Evolutionary conservation across 2,329 filamentous ascomycete species (phyloP), one percentile per base, ranked within the genome.

Genomic region (Coniochaeta sp.): DNA sequence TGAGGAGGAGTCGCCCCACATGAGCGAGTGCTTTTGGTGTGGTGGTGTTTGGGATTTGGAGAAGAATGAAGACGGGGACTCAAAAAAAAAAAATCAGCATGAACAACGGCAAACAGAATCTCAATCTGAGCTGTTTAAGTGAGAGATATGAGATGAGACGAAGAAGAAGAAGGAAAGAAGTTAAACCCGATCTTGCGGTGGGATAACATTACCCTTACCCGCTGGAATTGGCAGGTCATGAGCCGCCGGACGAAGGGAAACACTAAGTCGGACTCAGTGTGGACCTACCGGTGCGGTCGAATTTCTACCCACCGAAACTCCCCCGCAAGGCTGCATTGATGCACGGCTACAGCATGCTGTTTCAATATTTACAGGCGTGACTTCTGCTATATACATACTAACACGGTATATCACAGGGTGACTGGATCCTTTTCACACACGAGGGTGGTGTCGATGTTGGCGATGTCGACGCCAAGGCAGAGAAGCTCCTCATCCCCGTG

Each of bases 381-480:
- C 6, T 26, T 42, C 12, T n/a, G 10, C 26, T 8, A 42, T n/a
- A 24, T 57, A 55, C 20, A 26, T 49, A 32, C 49, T 47, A 48
- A 48, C 7, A 13, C 26, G 32, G n/a, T 35, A 20, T 38, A 24
- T 33, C 31, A 46, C 70, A 97, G 94, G 94, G 94, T 68, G 94
- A 99, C 75, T 97, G 91, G 91, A 96, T 99, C 69, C 89, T 99
- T 67, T 99, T 99, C 81, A 96, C 92, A 66, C 91, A 99, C 77
- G 94, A 99, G 77, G 94, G 94, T 80, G 94, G 94, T 87, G 91
- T 99, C 61, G 94, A 99, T 74, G 94, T 99, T 64, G 94, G 94
- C 71, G 94, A 99, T 84, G 94, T 99, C 61, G 94, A 99, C 67
- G 91, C 85, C 59, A 99, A 99, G 82, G 94, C 94, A 58, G 90